A percentile compares a stretch with the other conserved stretches of the same genome.
phyloP scores from a whole-genome alignment of 148 eudicot genomes.

The Vaccinium darrowii region DNA sequence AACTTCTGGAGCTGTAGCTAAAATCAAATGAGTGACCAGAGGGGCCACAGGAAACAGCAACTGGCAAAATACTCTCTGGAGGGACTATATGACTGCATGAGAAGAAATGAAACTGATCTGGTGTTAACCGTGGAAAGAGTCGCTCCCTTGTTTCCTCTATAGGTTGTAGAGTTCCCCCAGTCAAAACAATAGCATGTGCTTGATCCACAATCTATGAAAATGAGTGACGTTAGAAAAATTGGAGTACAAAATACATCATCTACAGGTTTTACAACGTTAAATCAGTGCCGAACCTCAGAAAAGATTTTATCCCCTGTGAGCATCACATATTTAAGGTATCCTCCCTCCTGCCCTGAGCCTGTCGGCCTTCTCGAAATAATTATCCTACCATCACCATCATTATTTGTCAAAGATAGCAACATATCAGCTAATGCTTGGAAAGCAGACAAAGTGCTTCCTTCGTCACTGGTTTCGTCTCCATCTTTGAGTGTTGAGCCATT shows the following conservation, averaged over 20 bases:
- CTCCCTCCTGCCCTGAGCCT: constrained; percentile 46
- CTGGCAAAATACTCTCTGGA: constrained; percentile 77
- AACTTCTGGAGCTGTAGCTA: constrained; percentile 76
- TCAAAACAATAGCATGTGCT: constrained; percentile 85
- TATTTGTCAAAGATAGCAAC: constrained; percentile 64
- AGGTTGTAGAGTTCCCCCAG: constrained; percentile 95
- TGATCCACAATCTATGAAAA: constrained; percentile 59
- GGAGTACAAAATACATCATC: not conserved
- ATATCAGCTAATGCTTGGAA: constrained; percentile 71
- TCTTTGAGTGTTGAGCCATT: constrained; percentile 27
- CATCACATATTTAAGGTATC: constrained; percentile 90
- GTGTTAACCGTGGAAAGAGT: constrained; percentile 70
- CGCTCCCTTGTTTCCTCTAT: constrained; percentile 84
- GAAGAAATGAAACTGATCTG: constrained; percentile 66
- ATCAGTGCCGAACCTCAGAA: constrained; percentile 63
- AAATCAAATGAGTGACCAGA: constrained; percentile 80
- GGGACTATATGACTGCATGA: constrained; percentile 94
- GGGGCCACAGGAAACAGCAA: constrained; percentile 82
- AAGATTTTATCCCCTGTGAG: constrained; percentile 89
- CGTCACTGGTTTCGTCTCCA: constrained; percentile 30
- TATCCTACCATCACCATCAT: constrained; percentile 81
- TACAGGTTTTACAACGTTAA: not conserved
- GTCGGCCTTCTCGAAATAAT: constrained; percentile 53
- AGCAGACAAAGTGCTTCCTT: constrained; percentile 70
- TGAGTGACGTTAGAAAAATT: not conserved